Conservation (phyloP, 805 yeast genomes). For the Torulaspora delbrueckii region DNA sequence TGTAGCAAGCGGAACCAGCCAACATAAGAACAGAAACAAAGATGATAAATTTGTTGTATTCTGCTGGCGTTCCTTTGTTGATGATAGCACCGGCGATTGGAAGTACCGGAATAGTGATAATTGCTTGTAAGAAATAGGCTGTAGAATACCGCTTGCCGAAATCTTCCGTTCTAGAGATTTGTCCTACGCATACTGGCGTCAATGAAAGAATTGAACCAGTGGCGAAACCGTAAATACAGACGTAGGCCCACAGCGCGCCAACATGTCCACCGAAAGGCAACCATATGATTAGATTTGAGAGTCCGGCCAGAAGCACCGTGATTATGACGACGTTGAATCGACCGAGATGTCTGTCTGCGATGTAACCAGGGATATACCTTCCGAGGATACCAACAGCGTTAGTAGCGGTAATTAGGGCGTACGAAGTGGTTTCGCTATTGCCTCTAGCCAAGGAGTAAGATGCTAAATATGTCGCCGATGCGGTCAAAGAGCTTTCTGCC, state of each 20-base stretch:
- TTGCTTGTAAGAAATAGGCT: slow-evolving; percentile 53
- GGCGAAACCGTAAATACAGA: slow-evolving; percentile 49
- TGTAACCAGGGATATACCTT: slow-evolving; percentile 42
- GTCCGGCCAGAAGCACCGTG: slow-evolving; percentile 34
- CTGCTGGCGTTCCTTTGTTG: slow-evolving; percentile 30
- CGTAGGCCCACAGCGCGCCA: slow-evolving; percentile 42
- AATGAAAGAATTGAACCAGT: slow-evolving; percentile 53
- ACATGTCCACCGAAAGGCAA: slow-evolving; percentile 38
- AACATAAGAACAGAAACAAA: slow-evolving; percentile 41
- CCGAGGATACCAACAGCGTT: slow-evolving; percentile 46
- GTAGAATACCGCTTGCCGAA: slow-evolving; percentile 56
- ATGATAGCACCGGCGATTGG: slow-evolving; percentile 50
- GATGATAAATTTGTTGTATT: slow-evolving; percentile 43
- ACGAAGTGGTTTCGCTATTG: slow-evolving; percentile 40
- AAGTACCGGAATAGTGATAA: slow-evolving; percentile 44
- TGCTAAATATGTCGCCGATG: slow-evolving; percentile 47
- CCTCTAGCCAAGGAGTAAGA: slow-evolving; percentile 51
- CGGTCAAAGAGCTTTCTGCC: slow-evolving; percentile 45
- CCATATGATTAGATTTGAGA: slow-evolving; percentile 40
- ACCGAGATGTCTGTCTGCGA: slow-evolving; percentile 45
- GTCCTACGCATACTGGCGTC: slow-evolving; percentile 57
- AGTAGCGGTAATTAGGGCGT: slow-evolving; percentile 44
- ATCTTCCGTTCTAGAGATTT: slow-evolving; percentile 49
- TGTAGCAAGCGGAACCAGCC: slow-evolving; percentile 39
- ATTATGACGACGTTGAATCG: slow-evolving; percentile 48